Evolutionary conservation across 176 grass and related monocot species (phyloP), one percentile per base, ranked within the genome.

Genomic region (Alloteropsis semialata): DNA sequence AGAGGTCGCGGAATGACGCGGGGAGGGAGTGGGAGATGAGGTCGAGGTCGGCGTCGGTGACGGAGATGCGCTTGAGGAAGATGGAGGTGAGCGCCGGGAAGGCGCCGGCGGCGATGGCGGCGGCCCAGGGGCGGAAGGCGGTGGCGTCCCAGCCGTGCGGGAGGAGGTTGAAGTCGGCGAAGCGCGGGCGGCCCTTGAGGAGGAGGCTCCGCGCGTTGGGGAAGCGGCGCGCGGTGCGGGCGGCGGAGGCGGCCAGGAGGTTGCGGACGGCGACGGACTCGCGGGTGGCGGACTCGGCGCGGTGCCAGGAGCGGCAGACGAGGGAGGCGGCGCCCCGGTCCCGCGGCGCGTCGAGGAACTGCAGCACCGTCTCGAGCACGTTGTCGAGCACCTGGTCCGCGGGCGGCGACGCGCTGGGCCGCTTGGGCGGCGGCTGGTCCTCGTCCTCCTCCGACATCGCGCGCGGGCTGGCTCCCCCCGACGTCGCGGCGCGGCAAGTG

Each of bases 311-410:
- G 29, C 91, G 87, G 76, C 80, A 99, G 10, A 99, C 97, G 9
- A 99, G 87, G 0, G 97, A 99, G 15, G 89, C 90, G 3, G 93
- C 75, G 77, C 89, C 84, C 17, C 97, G 91, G 89, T 99, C 97
- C 24, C 80, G 72, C 45, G 88, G 80, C 0, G 84, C 78, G 27
- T 72, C 30, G 42, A 99, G 87, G 89, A 99, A 99, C 89, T 96
- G 89, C 19, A 99, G 91, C 68, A 99, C 97, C 80, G 88, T 94
- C 89, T 99, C 93, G 19, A 99, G 80, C 34, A 99, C 97, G 87
- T 94, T 99, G 67, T 94, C 93, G 14, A 99, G 89, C 1, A 99
- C 87, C 90, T 94, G 97, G 87, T 94, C 93, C 53, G 89, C 87
- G 18, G 93, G 87, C 41, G 88, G 90, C 66, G 87, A 80, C 46